These are phyloP conservation scores for Cystofilobasidium macerans DNA, from an alignment of 768 basidiomycete genomes.

Conservation along the genomic window DNA sequence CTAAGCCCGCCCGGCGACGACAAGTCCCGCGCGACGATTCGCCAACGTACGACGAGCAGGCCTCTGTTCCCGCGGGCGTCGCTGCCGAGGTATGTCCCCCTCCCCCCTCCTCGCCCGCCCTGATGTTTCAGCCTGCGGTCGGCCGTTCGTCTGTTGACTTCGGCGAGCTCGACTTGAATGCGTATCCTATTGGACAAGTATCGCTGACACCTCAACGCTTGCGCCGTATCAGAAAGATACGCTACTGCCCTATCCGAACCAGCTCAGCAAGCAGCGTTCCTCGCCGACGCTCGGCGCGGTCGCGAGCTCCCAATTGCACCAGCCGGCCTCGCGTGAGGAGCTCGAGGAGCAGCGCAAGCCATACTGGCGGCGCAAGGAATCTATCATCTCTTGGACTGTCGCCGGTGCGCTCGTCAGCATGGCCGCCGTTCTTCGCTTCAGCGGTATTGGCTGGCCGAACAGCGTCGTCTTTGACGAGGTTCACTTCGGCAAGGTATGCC, in stretches of 20 bases:
- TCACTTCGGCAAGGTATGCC: conserved; percentile 68
- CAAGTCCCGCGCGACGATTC: neutral
- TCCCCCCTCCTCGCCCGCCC: neutral
- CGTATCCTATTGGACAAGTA: neutral
- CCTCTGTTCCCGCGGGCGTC: neutral
- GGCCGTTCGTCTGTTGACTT: too few relatives aligned
- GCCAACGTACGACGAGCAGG: neutral
- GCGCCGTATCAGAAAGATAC: neutral
- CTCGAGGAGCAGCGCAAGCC: conserved; percentile 12
- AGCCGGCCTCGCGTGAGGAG: conserved; percentile 8
- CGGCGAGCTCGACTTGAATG: too few relatives aligned
- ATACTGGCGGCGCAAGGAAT: conserved; percentile 20
- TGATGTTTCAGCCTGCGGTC: too few relatives aligned
- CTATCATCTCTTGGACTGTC: conserved; percentile 19
- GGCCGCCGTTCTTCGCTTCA: conserved; percentile 30
- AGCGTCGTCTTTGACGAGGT: conserved; percentile 74
- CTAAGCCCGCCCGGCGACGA: neutral
- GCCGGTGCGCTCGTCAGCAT: conserved; percentile 17
- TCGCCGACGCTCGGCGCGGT: neutral
- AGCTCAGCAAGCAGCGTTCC: neutral
- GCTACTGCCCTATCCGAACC: neutral
- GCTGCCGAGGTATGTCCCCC: neutral
- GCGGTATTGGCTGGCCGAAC: conserved; percentile 32
- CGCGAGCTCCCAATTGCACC: neutral
- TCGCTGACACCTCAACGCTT: too few relatives aligned